Percentiles rank a stretch among this genome's conserved stretches.
phyloP scores from a whole-genome alignment of 441 rosid species.

The Macaranga tanarius region DNA sequence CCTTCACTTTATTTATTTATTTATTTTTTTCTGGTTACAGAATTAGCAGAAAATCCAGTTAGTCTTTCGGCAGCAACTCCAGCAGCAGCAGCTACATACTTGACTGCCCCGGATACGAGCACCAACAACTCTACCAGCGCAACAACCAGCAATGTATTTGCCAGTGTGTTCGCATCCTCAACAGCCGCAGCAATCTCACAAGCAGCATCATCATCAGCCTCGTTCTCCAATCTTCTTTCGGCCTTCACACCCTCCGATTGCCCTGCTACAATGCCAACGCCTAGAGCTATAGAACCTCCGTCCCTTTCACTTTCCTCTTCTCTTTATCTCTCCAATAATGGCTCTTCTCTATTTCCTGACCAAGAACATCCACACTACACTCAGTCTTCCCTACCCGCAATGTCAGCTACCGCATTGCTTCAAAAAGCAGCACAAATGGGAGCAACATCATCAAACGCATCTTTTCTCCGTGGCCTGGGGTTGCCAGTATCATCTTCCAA shows the following conservation, averaged over 20 bases:
- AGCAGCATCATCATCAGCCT: conserved; percentile 22
- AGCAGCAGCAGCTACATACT: conserved; percentile 14
- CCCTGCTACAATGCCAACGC: conserved; percentile 22
- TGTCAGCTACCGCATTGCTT: conserved; percentile 94
- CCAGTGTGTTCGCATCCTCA: conserved; percentile 40
- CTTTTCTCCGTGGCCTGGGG: conserved; percentile 68
- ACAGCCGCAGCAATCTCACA: conserved; percentile 24
- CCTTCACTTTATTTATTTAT: no score
- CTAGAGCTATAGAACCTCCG: conserved; percentile 35
- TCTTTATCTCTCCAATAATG: conserved; percentile 42
- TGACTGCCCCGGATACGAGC: conserved; percentile 19
- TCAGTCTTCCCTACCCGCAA: conserved; percentile 50
- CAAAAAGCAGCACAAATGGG: conserved; percentile 94
- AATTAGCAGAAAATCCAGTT: conserved; percentile 46
- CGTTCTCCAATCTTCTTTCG: conserved; percentile 34
- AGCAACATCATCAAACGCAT: conserved; percentile 58
- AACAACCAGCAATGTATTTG: conserved; percentile 33
- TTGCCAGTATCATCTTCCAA: conserved; percentile 47
- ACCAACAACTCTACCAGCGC: conserved; percentile 27
- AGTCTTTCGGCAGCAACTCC: conserved; percentile 37
- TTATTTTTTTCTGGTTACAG: conserved; percentile 28
- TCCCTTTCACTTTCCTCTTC: conserved; percentile 57
- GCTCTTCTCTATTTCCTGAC: conserved; percentile 34
- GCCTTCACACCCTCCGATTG: conserved; percentile 27
- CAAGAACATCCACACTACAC: conserved; percentile 37